phyloP scores from a whole-genome alignment of 164 flowering plant species.

The Aristolochia fimbriata region DNA sequence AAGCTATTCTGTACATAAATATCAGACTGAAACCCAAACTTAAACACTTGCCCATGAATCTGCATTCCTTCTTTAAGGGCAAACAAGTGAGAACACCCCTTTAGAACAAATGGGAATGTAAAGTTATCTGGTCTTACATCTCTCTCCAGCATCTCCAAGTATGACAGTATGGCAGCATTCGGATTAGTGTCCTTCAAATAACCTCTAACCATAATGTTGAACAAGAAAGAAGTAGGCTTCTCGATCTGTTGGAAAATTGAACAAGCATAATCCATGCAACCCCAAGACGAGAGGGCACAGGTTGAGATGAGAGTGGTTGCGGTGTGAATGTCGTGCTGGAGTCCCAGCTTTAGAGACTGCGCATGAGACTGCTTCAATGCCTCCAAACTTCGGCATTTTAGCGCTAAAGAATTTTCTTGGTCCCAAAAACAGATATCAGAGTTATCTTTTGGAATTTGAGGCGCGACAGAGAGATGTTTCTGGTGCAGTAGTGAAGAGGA shows the following conservation, averaged over 20 bases:
- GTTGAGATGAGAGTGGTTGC: conserved; percentile 44
- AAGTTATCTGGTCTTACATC: conserved; percentile 49
- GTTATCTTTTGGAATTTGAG: conserved; percentile 15
- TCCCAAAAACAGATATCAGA: conserved; percentile 28
- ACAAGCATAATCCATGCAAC: conserved; percentile 75
- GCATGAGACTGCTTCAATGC: conserved; percentile 66
- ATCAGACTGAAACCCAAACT: conserved; percentile 53
- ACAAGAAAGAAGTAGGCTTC: conserved; percentile 49
- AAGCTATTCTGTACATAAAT: conserved; percentile 72
- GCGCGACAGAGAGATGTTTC: conserved; percentile 19
- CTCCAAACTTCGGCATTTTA: conserved; percentile 54
- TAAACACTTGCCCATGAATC: conserved; percentile 58
- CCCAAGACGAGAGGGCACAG: conserved; percentile 70
- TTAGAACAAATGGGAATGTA: conserved; percentile 61
- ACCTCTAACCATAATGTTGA: conserved; percentile 73
- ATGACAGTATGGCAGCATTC: conserved; percentile 33
- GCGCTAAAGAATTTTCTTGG: conserved; percentile 40
- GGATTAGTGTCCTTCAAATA: conserved; percentile 29
- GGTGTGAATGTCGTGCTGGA: conserved; percentile 26
- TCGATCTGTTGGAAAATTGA: conserved; percentile 52
- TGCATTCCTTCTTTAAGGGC: conserved; percentile 46
- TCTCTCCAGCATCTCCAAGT: conserved; percentile 44
- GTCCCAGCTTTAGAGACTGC: conserved; percentile 47
- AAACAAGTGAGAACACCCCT: conserved; percentile 40
- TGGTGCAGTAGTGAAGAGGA: conserved; percentile 44